phyloP scores from a whole-genome alignment of 2,329 filamentous ascomycete species.

The Hypomyces perniciosus region DNA sequence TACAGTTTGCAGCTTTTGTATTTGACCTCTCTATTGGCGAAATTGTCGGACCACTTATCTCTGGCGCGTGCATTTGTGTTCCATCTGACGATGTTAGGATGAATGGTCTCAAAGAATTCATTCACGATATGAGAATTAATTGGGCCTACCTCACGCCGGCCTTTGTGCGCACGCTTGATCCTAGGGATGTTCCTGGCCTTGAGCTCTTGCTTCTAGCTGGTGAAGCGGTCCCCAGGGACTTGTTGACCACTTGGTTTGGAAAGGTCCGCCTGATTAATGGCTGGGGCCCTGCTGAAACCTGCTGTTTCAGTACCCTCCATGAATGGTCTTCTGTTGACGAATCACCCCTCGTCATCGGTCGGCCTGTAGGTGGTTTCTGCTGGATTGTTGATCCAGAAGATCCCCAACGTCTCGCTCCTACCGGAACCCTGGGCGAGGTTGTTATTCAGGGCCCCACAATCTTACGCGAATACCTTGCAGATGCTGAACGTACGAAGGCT shows the following conservation, averaged over 20 bases:
- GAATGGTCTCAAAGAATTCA: neutral
- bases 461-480: neutral
- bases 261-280: too few species aligned
- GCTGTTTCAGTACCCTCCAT: too few species aligned
- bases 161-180: neutral
- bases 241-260: too few species aligned
- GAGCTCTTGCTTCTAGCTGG: too few species aligned
- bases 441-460: neutral
- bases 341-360: neutral
- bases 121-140: neutral
- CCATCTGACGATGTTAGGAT: neutral
- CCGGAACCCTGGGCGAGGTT: neutral
- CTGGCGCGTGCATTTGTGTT: neutral
- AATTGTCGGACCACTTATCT: neutral
- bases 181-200: neutral
- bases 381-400: conserved; percentile 1
- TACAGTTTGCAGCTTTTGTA: neutral
- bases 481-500: neutral
- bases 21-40: conserved; percentile 2
- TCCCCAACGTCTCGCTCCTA: neutral
- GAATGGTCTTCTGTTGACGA: too few species aligned
- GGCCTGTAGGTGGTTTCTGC: neutral
- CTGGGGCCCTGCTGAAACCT: too few species aligned
- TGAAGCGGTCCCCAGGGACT: too few species aligned
- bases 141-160: neutral